These are phyloP conservation scores for Boletus rex-veris DNA, from an alignment of 768 basidiomycete species.

Conservation along the genomic window DNA sequence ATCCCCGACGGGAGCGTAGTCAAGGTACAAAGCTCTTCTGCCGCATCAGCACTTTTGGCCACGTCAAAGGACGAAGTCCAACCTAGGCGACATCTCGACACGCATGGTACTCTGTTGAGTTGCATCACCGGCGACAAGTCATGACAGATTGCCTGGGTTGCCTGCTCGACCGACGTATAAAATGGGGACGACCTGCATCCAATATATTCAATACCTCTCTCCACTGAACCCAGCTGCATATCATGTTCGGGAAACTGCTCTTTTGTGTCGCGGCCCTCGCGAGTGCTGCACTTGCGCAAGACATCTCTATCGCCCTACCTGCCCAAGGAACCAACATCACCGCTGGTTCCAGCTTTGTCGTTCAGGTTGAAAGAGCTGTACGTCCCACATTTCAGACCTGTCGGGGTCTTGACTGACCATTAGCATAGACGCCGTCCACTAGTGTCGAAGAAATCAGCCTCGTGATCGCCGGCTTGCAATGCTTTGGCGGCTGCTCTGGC, in stretches of 20 bases:
- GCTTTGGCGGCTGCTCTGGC: background rate
- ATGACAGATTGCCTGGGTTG: background rate
- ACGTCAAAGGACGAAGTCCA: background rate
- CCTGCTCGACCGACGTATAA: slow-evolving; percentile 1
- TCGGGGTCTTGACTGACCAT: background rate
- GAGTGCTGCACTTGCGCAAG: slow-evolving; percentile 38
- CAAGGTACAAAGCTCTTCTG: background rate
- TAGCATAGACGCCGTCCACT: background rate
- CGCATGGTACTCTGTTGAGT: background rate
- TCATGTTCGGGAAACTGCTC: slow-evolving; percentile 11
- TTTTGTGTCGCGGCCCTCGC: slow-evolving; percentile 7
- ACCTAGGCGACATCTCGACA: too few species aligned
- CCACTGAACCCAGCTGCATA: background rate
- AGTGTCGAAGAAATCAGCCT: background rate
- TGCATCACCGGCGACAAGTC: background rate
- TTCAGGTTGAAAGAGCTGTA: slow-evolving; percentile 42
- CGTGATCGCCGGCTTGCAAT: background rate
- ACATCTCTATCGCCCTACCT: slow-evolving; percentile 36
- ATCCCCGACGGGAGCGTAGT: background rate
- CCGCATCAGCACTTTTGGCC: background rate
- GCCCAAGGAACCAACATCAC: slow-evolving; percentile 27
- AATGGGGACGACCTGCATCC: background rate
- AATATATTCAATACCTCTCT: background rate
- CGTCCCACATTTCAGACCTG: slow-evolving; percentile 8
- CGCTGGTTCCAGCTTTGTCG: slow-evolving; percentile 32